These are phyloP conservation scores for Otatea glauca DNA, from an alignment of 176 grass and related monocot species.

Conservation along the genomic window DNA sequence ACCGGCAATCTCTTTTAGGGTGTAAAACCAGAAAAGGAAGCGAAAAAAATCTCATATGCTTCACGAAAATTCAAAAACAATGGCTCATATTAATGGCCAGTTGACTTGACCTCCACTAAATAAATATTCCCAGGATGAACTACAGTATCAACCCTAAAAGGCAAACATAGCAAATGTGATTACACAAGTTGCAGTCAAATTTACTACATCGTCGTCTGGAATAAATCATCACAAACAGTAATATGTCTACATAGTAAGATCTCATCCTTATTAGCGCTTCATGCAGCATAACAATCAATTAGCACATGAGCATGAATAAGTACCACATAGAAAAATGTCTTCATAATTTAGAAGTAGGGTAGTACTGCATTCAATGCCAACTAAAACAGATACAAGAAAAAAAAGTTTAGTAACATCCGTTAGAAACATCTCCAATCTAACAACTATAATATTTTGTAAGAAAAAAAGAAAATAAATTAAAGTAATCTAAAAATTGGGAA, in stretches of 20 bases:
- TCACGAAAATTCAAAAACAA: conserved; percentile 20
- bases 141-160: conserved; percentile 29
- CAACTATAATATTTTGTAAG: conserved; percentile 3
- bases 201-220: no score
- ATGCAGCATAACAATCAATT: no score
- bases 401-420: not conserved
- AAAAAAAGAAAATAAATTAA: not conserved
- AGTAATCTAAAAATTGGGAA: conserved; percentile 11
- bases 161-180: conserved; percentile 15
- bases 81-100: not conserved
- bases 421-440: conserved; percentile 12
- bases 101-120: conserved; percentile 2
- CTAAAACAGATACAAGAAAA: not conserved
- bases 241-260: no score
- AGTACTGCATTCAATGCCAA: conserved; percentile 27
- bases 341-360: not conserved
- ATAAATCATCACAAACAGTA: no score
- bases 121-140: conserved; percentile 6
- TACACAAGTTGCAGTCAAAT: conserved; percentile 4
- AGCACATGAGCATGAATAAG: no score
- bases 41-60: not conserved
- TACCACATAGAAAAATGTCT: no score
- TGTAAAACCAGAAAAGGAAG: no score
- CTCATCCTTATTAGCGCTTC: no score
- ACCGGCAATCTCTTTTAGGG: no score